Evolutionary conservation across 805 yeast species (phyloP).

Genomic region (Yarrowia osloensis): DNA sequence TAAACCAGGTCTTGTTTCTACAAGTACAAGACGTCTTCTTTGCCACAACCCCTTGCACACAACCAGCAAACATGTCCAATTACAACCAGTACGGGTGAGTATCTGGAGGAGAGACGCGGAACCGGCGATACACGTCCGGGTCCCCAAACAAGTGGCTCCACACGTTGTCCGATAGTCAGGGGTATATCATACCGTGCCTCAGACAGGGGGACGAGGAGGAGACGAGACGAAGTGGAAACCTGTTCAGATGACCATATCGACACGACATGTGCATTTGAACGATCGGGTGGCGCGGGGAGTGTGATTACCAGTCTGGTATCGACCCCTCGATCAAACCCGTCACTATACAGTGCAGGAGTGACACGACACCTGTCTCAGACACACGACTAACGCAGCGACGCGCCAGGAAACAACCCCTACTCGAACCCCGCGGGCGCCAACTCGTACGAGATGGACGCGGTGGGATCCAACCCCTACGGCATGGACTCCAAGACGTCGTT

Average conservation of each 20-base stretch:
- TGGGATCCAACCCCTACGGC: constrained; percentile 28
- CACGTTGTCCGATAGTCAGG: neutral
- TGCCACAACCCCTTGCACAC: constrained; percentile 2
- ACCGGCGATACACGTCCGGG: neutral
- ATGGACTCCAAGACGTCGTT: constrained; percentile 8
- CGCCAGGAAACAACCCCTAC: constrained; percentile 29
- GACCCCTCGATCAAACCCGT: neutral
- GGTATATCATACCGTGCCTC: neutral
- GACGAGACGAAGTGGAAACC: neutral
- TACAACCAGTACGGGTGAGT: constrained; percentile 31
- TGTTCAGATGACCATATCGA: too few relatives aligned
- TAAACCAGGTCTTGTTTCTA: neutral
- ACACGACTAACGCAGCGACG: constrained; percentile 17
- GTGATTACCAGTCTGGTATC: neutral
- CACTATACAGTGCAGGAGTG: neutral
- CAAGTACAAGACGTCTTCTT: neutral
- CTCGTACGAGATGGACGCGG: constrained; percentile 30
- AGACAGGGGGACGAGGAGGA: neutral
- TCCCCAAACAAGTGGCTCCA: neutral
- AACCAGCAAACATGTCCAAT: constrained; percentile 11
- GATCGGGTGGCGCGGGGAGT: too few relatives aligned
- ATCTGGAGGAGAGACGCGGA: neutral
- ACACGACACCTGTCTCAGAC: neutral
- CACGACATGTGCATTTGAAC: neutral
- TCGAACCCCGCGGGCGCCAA: constrained; percentile 28